These are phyloP conservation scores for Starmerella sirachaensis DNA, from an alignment of 805 yeast species.

Conservation along the genomic window DNA sequence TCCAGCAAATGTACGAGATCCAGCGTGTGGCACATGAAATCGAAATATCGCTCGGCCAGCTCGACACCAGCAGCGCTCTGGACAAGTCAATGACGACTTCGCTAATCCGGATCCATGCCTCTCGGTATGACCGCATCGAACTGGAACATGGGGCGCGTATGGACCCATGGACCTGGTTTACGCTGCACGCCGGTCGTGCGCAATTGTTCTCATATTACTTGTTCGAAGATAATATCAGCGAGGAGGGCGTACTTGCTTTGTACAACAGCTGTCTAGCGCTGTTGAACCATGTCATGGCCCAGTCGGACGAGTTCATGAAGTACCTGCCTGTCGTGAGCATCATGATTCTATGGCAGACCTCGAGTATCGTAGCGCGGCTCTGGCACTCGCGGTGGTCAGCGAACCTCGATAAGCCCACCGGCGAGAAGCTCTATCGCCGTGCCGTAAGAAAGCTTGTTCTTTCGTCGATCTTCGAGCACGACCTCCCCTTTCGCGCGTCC, in stretches of 20 bases:
- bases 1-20: slow-evolving; percentile 68
- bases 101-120: slow-evolving; percentile 53
- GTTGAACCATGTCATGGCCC: slow-evolving; percentile 51
- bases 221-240: slow-evolving; percentile 41
- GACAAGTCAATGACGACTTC: slow-evolving; percentile 63
- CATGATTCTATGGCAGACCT: slow-evolving; percentile 81
- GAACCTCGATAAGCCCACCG: slow-evolving; percentile 56
- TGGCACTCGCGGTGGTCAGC: slow-evolving; percentile 61
- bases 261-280: slow-evolving; percentile 70
- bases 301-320: slow-evolving; percentile 52
- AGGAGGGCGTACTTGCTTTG: slow-evolving; percentile 47
- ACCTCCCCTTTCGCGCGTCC: slow-evolving; percentile 81
- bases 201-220: slow-evolving; percentile 75
- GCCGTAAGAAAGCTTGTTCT: slow-evolving; percentile 42
- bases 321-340: slow-evolving; percentile 71
- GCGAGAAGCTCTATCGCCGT: slow-evolving; percentile 41
- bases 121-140: slow-evolving; percentile 69
- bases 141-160: slow-evolving; percentile 35
- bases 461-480: slow-evolving; percentile 82
- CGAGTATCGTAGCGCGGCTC: slow-evolving; percentile 69
- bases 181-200: slow-evolving; percentile 61
- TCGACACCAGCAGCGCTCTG: slow-evolving; percentile 34
- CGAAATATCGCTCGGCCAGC: slow-evolving; percentile 29
- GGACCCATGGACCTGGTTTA: slow-evolving; percentile 61
- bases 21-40: slow-evolving; percentile 80